Base-by-base conservation (phyloP, 75 land plant species). In the Cryptomeria japonica region DNA sequence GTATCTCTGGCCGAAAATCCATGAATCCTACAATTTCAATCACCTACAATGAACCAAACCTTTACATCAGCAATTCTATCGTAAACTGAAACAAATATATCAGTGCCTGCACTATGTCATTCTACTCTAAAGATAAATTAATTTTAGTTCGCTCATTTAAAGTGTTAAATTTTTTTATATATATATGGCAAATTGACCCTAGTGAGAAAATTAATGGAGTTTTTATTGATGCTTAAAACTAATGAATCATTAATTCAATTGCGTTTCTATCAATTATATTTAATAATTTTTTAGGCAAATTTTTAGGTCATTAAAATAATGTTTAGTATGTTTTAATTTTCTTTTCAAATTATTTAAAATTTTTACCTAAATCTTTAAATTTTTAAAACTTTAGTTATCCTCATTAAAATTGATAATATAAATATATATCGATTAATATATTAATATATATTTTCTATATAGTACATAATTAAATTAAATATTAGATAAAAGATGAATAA, bases 11-110 rank as follows among this genome's bases (percentile, higher is more conserved):
- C 53, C 95, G 89, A 34, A 90, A 89, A 51, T 94, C 90, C 95
- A 92, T 94, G 86, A 94, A 94, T 37, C 95, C 95, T 19, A 94
- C 95, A 38, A 92, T 87, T 70, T 93, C 95, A 73, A 94, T 92
- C 58, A 94, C 95, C 95, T 94, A 78, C 2, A 9, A 80, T 53
- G 58, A 64, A 37, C 18, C n/a, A 37, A 64, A 44, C 10, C 72
- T 53, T 51, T 79, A 56, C 1, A 25, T 64, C 28, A 64, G 70
- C n/a, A 22, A 64, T 64, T 64, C 6, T 64, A 5, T 64, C 28
- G 70, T 64, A 6, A 64, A 64, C 28, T 64, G 70, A 64, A 64
- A 64, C 70, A 22, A 64, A 28, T 4, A 5, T 22, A 64, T 64
- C 70, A 64, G 5, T 64, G 70, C 6, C 28, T 5, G n/a, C 31